These are phyloP conservation scores for Stagonosporopsis tanaceti DNA, from an alignment of 2,329 filamentous ascomycete species.

Conservation along the genomic window DNA sequence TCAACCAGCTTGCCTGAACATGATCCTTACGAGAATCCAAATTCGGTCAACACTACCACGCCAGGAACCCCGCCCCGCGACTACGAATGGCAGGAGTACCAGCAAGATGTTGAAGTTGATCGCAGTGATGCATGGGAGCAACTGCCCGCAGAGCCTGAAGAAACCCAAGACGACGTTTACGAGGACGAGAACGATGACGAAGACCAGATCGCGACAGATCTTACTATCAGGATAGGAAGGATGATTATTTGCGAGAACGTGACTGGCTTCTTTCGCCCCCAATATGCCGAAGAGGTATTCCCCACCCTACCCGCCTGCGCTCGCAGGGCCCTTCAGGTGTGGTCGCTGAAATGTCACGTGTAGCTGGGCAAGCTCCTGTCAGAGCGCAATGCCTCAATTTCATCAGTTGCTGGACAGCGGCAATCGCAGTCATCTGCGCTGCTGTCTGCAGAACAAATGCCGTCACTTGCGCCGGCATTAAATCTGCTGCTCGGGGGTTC, in stretches of 20 bases:
- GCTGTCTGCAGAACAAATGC: constrained; percentile 49
- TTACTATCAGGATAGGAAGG: constrained; percentile 49
- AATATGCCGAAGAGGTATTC: constrained; percentile 52
- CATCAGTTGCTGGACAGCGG: constrained; percentile 48
- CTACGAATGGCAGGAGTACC: constrained; percentile 51
- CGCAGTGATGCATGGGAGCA: constrained; percentile 47
- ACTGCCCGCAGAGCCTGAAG: constrained; percentile 47
- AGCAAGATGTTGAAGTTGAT: constrained; percentile 49
- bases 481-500: constrained; percentile 46
- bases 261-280: constrained; percentile 49
- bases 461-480: constrained; percentile 47
- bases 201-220: constrained; percentile 49
- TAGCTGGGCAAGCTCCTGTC: constrained; percentile 50
- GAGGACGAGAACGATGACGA: constrained; percentile 51
- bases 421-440: constrained; percentile 46
- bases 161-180: constrained; percentile 49
- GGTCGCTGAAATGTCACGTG: constrained; percentile 36
- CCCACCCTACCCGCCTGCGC: constrained; percentile 25
- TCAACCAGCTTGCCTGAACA: constrained; percentile 36
- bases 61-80: constrained; percentile 49
- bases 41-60: constrained; percentile 44
- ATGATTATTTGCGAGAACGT: constrained; percentile 53
- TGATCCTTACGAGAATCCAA: constrained; percentile 36
- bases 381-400: constrained; percentile 41
- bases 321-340: constrained; percentile 18